Percentiles rank a stretch among this genome's conserved stretches.
These are phyloP conservation scores for Babesia sp. DNA, from an alignment of 169 alveolate genomes.

Conservation along the genomic window DNA sequence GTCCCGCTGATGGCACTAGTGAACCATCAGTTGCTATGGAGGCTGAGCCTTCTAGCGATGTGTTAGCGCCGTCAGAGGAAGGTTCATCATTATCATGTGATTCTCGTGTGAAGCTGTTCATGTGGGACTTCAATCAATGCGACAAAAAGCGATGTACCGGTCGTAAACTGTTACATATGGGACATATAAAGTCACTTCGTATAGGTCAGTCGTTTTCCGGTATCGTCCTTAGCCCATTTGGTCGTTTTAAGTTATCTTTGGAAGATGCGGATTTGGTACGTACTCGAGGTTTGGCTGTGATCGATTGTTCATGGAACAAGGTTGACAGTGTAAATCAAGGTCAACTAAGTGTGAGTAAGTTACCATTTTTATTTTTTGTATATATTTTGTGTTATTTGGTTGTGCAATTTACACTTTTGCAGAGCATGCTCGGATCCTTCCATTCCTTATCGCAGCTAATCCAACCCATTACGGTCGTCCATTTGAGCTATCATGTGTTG, in stretches of 20 bases:
- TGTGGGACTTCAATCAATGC: constrained; percentile 94
- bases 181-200: constrained; percentile 69
- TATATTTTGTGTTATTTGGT: not conserved
- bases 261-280: constrained; percentile 84
- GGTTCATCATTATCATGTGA: not conserved
- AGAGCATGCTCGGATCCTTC: constrained; percentile 74
- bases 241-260: constrained; percentile 77
- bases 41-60: not conserved
- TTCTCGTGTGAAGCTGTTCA: constrained; percentile 72
- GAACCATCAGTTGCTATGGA: not conserved
- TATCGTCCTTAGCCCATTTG: constrained; percentile 88
- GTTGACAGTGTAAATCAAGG: constrained; percentile 82
- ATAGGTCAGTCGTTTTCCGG: constrained; percentile 83
- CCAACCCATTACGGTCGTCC: constrained; percentile 95
- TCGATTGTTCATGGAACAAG: constrained; percentile 95
- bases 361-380: not conserved
- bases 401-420: not conserved
- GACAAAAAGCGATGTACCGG: constrained; percentile 94
- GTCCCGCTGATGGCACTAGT: not conserved
- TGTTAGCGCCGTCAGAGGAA: not conserved
- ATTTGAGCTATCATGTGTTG: constrained; percentile 91
- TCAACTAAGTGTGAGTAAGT: constrained; percentile 60
- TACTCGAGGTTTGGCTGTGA: constrained; percentile 88
- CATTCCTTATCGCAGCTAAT: constrained; percentile 91
- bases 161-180: constrained; percentile 84